Evolutionary conservation across 208 protist species (phyloP).

Genomic region (Wallacemonas collosoma): DNA sequence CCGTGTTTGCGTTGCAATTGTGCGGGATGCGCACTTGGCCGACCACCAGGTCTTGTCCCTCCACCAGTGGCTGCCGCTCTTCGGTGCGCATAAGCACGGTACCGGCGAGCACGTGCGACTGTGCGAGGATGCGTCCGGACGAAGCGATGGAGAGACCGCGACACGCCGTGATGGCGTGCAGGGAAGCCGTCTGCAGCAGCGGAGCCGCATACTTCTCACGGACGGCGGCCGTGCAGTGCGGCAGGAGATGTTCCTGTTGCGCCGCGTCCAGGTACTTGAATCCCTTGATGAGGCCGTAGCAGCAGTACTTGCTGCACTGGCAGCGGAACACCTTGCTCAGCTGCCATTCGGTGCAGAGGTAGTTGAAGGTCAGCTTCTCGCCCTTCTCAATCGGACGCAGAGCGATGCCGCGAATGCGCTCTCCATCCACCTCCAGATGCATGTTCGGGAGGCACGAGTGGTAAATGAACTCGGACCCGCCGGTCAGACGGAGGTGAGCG

Average conservation of each 20-base stretch:
- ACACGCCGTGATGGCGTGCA: slow-evolving; percentile 28
- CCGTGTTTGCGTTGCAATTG: slow-evolving; percentile 76
- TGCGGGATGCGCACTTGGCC: slow-evolving; percentile 62
- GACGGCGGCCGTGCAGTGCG: slow-evolving; percentile 64
- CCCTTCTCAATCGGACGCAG: slow-evolving; percentile 71
- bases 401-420: slow-evolving; percentile 67
- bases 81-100: slow-evolving; percentile 54
- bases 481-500: slow-evolving; percentile 73
- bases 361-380: slow-evolving; percentile 86
- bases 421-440: slow-evolving; percentile 66
- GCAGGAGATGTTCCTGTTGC: slow-evolving; percentile 75
- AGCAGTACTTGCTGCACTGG: slow-evolving; percentile 74
- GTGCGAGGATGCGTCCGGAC: slow-evolving; percentile 49
- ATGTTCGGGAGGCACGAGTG: slow-evolving; percentile 90
- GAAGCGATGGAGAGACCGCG: slow-evolving; percentile 36
- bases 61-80: slow-evolving; percentile 27
- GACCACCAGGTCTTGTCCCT: slow-evolving; percentile 42
- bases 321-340: slow-evolving; percentile 83
- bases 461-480: slow-evolving; percentile 75
- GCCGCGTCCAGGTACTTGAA: slow-evolving; percentile 75
- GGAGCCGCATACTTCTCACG: slow-evolving; percentile 60
- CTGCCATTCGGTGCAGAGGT: slow-evolving; percentile 88
- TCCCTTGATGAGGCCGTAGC: slow-evolving; percentile 81
- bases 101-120: slow-evolving; percentile 57
- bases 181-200: slow-evolving; percentile 34